Evolutionary conservation across 495 filamentous ascomycete genomes (phyloP), one percentile per base, ranked within the genome.

Genomic region (Penicillium fimorum): DNA sequence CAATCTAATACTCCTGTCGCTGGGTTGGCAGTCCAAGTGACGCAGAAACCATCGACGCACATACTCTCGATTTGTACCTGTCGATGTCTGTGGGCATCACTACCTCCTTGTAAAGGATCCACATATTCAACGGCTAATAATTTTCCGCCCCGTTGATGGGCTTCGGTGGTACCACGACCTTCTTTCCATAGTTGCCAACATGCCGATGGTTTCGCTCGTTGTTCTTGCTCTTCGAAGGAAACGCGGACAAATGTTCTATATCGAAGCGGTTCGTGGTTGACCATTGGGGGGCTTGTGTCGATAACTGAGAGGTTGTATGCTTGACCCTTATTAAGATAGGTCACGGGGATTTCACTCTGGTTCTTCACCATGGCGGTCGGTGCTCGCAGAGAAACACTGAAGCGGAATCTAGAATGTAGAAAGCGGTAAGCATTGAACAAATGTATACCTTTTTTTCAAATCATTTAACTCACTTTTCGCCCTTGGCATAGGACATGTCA

Each of bases 171-270:
- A 4, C 93, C 92, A 37, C 93, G 82, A 0, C 91, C 90, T 67
- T 96, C 92, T 65, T 97, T 96, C 94, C 94, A 98, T 17, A 97
- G 68, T 58, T 91, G 90, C 94, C 94, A 98, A 71, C 90, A 96
- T 11, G 87, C 77, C 22, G 82, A 85, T 0, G 94, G 92, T 53
- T 86, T 88, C 52, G 84, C 81, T 58, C 93, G 78, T 67, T 97
- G 93, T 59, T 93, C 85, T 54, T 95, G 88, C 52, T 97, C 92
- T 64, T 98, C 91, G 64, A 97, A 98, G 0, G 92, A 96, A 40
- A 98, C 85, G 6, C 94, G 87, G 38, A 98, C 78, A 62, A 84
- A 94, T 0, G 92, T 96, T 30, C 93, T 82, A 70, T 96, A 96
- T 60, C 81, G 85, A 17, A 79, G 32, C 1, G 75, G 74, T 12